Evolutionary conservation across 768 basidiomycete species (phyloP).

Genomic region (Auriscalpium vulgare): DNA sequence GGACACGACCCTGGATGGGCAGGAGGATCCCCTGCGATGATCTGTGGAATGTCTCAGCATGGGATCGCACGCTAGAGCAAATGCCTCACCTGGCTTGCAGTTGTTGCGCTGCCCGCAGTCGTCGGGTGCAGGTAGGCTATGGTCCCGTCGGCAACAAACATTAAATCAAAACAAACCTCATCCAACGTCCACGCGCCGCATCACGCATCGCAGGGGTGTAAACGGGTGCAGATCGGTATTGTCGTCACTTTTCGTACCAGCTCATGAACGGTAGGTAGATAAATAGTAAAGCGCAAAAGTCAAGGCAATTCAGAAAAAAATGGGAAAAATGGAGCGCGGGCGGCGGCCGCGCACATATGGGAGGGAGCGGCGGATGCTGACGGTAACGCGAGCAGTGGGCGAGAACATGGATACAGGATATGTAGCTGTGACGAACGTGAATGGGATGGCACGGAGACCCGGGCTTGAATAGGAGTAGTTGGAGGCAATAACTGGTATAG

Average conservation of each 20-base stretch:
- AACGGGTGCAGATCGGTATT: not conserved
- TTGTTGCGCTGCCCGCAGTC: too few relatives aligned
- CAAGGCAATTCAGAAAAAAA: not conserved
- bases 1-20: too few relatives aligned
- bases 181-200: too few relatives aligned
- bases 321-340: not conserved
- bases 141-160: too few relatives aligned
- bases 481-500: not conserved
- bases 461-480: not conserved
- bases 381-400: not conserved
- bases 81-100: too few relatives aligned
- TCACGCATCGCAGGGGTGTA: too few relatives aligned
- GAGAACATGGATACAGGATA: not conserved
- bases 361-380: not conserved
- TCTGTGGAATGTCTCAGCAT: too few relatives aligned
- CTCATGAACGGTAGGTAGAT: not conserved
- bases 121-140: too few relatives aligned
- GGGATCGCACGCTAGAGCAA: too few relatives aligned
- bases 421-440: not conserved
- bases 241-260: conserved; percentile 1
- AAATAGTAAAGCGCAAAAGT: not conserved
- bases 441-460: too few relatives aligned
- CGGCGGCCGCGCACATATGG: not conserved
- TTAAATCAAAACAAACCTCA: too few relatives aligned
- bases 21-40: too few relatives aligned